Percentiles rank a stretch among this genome's conserved stretches.
These are phyloP conservation scores for Blakeslea trispora DNA, from an alignment of 371 early-diverging fungal genomes.

Conservation along the genomic window DNA sequence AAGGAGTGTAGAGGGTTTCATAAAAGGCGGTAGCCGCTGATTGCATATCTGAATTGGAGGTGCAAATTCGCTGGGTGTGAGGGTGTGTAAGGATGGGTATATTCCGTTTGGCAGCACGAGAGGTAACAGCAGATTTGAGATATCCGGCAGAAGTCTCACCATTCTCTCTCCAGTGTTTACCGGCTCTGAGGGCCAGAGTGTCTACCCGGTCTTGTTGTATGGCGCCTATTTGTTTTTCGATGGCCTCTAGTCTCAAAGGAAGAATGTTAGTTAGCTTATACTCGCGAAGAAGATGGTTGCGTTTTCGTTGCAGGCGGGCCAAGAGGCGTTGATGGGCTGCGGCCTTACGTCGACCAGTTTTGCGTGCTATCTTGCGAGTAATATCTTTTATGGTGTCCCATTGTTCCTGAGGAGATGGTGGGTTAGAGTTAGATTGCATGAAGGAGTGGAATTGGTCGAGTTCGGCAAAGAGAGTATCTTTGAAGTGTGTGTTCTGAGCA, in stretches of 20 bases:
- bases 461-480: not conserved
- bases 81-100: constrained; percentile 6
- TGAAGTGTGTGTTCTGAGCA: not conserved
- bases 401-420: not conserved
- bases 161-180: constrained; percentile 9
- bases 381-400: not conserved
- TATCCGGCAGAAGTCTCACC: too few species aligned
- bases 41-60: not conserved
- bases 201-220: constrained; percentile 7
- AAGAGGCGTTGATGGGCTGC: not conserved
- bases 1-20: not conserved
- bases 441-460: not conserved
- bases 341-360: too few species aligned
- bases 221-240: constrained; percentile 3
- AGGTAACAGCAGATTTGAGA: constrained; percentile 1
- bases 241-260: not conserved
- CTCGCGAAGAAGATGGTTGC: constrained; percentile 8
- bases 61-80: not conserved
- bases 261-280: constrained; percentile 1
- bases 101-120: not conserved
- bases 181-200: not conserved
- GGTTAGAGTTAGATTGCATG: not conserved
- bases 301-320: constrained; percentile 2
- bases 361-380: not conserved
- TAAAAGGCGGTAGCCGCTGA: constrained; percentile 1